Base-by-base conservation (phyloP, 2,329 filamentous ascomycete genomes). In the Neonectria coccinea region DNA sequence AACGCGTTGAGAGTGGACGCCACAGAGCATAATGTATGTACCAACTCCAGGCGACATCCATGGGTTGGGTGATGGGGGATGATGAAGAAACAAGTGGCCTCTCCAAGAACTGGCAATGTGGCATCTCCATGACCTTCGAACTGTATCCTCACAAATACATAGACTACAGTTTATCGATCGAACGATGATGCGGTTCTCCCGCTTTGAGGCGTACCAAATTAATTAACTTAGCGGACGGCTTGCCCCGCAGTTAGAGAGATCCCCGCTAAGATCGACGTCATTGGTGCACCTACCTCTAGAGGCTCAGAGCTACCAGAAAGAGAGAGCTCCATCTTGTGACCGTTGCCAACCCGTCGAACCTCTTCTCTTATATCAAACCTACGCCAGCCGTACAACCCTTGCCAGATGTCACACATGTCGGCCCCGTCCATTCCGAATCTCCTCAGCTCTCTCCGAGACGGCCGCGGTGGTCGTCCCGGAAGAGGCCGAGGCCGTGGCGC, bases 371-470 rank as follows among this genome's bases (percentile, higher is more conserved):
- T 60, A 54, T 48, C 56, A 63, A 58, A 42, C 52, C 52, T 52
- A 52, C 52, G 44, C 14, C 45, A 53, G 36, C 51, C 47, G 64
- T 59, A 56, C 10, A 56, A 33, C 7, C 45, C 14, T 12, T 14
- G 16, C 12, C 4, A 16, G 27, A 53, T 39, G 18, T 52, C 39
- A 55, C 56, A 59, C 64, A 94, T 94, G 91, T 86, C 91, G 51
- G 87, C 89, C 31, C 82, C 89, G 44, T 86, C 90, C 25, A 97
- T 97, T 50, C 93, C 94, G 2, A 95, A 97, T 74, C 86, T 97
- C 36, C 88, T 82, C 76, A 57, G 50, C 55, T 92, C 75, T 75
- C 84, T 84, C 80, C 66, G 78, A n/a, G 66, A 67, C 16, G 66
- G 75, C 77, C 84, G 82, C 81, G 73, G 83, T 80, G 67, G 62